Conservation (phyloP, 805 yeast species). For the Cyberlindnera bimundalis region DNA sequence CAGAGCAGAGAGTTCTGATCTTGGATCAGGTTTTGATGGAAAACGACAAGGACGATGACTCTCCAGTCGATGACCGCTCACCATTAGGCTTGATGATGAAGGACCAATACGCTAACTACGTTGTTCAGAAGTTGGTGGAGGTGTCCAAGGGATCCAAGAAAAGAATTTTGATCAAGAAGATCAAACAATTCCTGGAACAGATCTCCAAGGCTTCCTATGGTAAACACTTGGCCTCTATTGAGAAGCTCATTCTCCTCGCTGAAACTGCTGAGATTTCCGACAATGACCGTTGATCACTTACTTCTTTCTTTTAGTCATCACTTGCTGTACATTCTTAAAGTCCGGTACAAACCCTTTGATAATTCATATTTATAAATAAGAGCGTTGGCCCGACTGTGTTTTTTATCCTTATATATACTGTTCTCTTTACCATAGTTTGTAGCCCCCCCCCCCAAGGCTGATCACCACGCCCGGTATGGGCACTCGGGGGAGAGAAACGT, state of each 20-base stretch:
- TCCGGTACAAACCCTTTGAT: too few species aligned
- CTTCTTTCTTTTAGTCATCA: background rate
- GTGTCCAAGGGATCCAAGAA: slow-evolving; percentile 70
- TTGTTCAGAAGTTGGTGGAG: slow-evolving; percentile 90
- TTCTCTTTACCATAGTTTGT: background rate
- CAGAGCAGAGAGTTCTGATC: slow-evolving; percentile 57
- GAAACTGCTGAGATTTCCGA: slow-evolving; percentile 27
- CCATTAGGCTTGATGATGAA: slow-evolving; percentile 91
- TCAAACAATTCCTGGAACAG: slow-evolving; percentile 74
- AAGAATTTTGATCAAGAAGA: slow-evolving; percentile 64
- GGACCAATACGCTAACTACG: slow-evolving; percentile 97
- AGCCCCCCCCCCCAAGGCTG: too few species aligned
- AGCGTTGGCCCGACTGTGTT: background rate
- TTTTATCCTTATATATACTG: slow-evolving; percentile 1
- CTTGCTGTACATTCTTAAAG: background rate
- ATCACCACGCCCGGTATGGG: too few species aligned
- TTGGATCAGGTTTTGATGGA: slow-evolving; percentile 63
- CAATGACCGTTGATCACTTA: slow-evolving; percentile 14
- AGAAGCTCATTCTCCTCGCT: slow-evolving; percentile 40
- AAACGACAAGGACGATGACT: slow-evolving; percentile 36
- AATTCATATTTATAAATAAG: slow-evolving; percentile 1
- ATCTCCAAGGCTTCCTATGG: slow-evolving; percentile 69
- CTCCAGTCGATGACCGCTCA: slow-evolving; percentile 55
- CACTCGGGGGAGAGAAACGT: too few species aligned
- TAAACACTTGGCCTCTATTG: slow-evolving; percentile 80